phyloP scores from a whole-genome alignment of 306 rosid species.

The Vicia sativa region DNA sequence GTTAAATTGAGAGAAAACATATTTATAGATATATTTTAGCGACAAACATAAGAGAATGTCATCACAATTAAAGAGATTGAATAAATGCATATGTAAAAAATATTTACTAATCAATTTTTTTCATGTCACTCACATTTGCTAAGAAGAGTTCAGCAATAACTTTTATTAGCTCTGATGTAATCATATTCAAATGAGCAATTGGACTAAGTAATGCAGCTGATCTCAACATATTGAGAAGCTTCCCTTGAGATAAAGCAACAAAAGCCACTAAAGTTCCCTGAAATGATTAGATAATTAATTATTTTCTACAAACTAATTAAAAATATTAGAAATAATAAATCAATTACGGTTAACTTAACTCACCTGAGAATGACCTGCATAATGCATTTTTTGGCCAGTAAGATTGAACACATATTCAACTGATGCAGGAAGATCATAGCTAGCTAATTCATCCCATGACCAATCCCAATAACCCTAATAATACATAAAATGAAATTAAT shows the following conservation, averaged over 20 bases:
- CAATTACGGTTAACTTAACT: neutral
- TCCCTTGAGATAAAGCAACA: constrained; percentile 59
- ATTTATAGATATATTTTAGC: too few species aligned
- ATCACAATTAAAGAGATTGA: too few species aligned
- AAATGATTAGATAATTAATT: constrained; percentile 1
- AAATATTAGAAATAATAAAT: neutral
- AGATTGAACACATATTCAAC: constrained; percentile 62
- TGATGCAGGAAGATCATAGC: constrained; percentile 72
- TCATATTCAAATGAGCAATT: constrained; percentile 67
- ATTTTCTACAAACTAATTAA: neutral
- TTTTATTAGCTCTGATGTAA: constrained; percentile 51
- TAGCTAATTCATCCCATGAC: constrained; percentile 86
- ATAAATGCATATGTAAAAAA: too few species aligned
- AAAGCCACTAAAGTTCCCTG: constrained; percentile 78
- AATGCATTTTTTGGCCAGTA: constrained; percentile 67
- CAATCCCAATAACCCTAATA: constrained; percentile 79
- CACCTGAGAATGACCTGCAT: constrained; percentile 80
- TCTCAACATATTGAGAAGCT: constrained; percentile 52
- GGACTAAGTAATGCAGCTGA: constrained; percentile 82
- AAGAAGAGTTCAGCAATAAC: constrained; percentile 54
- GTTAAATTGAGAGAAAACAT: too few species aligned
- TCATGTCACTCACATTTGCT: constrained; percentile 49
- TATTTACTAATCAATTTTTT: too few species aligned
- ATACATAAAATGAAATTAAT: neutral
- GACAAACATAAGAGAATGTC: too few species aligned